Percentiles rank a stretch among this genome's conserved stretches.
phyloP scores from a whole-genome alignment of 371 early-diverging fungal genomes.

The Synchytrium microbalum region DNA sequence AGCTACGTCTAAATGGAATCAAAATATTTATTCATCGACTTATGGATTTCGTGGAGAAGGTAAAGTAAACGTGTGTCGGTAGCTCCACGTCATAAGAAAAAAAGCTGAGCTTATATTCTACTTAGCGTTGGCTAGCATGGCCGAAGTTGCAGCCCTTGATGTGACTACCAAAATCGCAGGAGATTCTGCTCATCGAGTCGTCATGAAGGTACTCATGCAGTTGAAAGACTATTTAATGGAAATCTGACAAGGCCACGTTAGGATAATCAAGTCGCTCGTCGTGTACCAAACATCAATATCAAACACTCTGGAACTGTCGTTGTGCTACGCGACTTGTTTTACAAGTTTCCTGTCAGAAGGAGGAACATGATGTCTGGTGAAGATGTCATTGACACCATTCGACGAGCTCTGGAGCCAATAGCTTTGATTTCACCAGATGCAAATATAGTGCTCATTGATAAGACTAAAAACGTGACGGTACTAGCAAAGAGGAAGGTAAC shows the following conservation, averaged over 20 bases:
- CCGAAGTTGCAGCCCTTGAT: constrained; percentile 46
- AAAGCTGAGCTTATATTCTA: too few species aligned
- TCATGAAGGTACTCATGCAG: constrained; percentile 44
- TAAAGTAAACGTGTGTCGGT: constrained; percentile 13
- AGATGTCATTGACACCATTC: constrained; percentile 38
- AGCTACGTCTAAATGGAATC: constrained; percentile 52
- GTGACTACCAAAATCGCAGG: constrained; percentile 42
- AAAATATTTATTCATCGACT: constrained; percentile 21
- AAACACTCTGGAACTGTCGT: constrained; percentile 49
- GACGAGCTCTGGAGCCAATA: constrained; percentile 40
- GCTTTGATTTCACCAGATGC: constrained; percentile 42
- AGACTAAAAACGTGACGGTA: constrained; percentile 27
- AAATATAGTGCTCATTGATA: constrained; percentile 40
- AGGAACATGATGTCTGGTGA: constrained; percentile 26
- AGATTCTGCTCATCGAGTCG: constrained; percentile 33
- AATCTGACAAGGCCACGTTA: constrained; percentile 40
- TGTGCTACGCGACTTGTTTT: constrained; percentile 55
- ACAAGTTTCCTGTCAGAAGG: constrained; percentile 60
- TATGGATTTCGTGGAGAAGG: constrained; percentile 73
- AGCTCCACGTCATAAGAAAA: too few species aligned
- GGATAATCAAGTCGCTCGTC: constrained; percentile 29
- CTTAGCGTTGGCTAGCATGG: constrained; percentile 50
- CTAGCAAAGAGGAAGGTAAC: constrained; percentile 41
- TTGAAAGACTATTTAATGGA: not conserved
- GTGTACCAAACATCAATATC: constrained; percentile 22